phyloP scores from a whole-genome alignment of 2,329 filamentous ascomycete species.

The Fusarium caatingaense region DNA sequence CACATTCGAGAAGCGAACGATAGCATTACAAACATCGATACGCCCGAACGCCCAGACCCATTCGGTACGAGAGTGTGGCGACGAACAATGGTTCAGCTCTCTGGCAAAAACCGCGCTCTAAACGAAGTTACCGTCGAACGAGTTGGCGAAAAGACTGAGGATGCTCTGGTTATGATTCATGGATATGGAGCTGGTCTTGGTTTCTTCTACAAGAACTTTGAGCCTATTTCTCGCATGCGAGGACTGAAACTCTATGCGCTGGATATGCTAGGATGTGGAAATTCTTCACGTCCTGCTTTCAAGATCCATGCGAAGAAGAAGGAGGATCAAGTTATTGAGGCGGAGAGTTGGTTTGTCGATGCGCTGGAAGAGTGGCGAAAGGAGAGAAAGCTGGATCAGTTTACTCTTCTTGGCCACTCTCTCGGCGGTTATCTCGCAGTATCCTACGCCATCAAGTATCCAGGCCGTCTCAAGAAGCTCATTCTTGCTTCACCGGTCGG shows the following conservation, averaged over 20 bases:
- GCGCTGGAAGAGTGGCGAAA: constrained; percentile 96
- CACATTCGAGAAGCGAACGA: constrained; percentile 81
- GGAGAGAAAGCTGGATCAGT: constrained; percentile 87
- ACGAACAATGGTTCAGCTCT: constrained; percentile 83
- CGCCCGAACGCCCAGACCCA: constrained; percentile 72
- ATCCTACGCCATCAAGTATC: constrained; percentile 96
- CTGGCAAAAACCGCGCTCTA: constrained; percentile 85
- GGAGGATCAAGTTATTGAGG: constrained; percentile 83
- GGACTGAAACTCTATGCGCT: constrained; percentile 93
- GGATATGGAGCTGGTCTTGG: constrained; percentile 96
- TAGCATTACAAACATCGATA: constrained; percentile 63
- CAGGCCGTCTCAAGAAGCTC: constrained; percentile 92
- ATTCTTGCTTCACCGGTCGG: constrained; percentile 95
- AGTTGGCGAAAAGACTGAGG: constrained; percentile 79
- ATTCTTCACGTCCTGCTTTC: constrained; percentile 86
- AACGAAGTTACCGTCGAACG: constrained; percentile 95
- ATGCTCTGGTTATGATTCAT: constrained; percentile 94
- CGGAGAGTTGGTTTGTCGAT: constrained; percentile 96
- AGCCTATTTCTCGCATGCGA: constrained; percentile 79
- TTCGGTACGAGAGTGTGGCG: constrained; percentile 88
- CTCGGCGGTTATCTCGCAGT: constrained; percentile 95
- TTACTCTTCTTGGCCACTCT: constrained; percentile 93
- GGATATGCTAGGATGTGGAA: constrained; percentile 96
- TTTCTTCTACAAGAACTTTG: constrained; percentile 99
- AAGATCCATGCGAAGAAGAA: constrained; percentile 84